These are phyloP conservation scores for Blastomyces parvus DNA, from an alignment of 2,329 filamentous ascomycete genomes.

Conservation along the genomic window DNA sequence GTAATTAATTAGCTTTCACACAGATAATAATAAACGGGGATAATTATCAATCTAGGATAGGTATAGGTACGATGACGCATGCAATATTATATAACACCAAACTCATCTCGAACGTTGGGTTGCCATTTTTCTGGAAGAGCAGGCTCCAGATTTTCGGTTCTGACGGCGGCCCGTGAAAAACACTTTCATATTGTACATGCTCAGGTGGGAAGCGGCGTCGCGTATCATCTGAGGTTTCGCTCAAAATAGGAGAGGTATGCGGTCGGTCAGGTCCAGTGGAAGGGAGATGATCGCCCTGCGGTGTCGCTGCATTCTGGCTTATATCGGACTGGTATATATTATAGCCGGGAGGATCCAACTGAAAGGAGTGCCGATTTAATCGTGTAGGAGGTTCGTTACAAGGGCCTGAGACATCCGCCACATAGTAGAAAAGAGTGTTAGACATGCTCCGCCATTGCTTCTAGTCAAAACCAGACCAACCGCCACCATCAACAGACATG, in stretches of 20 bases:
- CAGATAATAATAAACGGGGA: neutral
- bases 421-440: constrained; percentile 13
- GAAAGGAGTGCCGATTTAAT: neutral
- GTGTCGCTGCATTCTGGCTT: constrained; percentile 1
- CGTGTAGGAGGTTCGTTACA: no score
- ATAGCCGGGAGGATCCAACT: constrained; percentile 15
- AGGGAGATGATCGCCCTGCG: constrained; percentile 32
- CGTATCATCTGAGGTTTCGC: constrained; percentile 8
- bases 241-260: constrained; percentile 49
- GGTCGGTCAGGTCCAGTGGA: constrained; percentile 33
- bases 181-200: constrained; percentile 23
- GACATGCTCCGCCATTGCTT: constrained; percentile 16
- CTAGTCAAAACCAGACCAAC: constrained; percentile 24
- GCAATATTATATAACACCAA: constrained; percentile 52
- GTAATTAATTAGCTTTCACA: constrained; percentile 14
- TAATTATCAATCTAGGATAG: constrained; percentile 1
- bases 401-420: constrained; percentile 9
- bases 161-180: constrained; percentile 23
- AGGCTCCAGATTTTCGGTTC: constrained; percentile 62
- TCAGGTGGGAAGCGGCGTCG: constrained; percentile 17
- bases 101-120: constrained; percentile 62
- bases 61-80: constrained; percentile 54
- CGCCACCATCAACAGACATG: constrained; percentile 40
- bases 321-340: constrained; percentile 7
- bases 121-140: constrained; percentile 59